Evolutionary conservation across 345 rosid genomes (phyloP), one percentile per base, ranked within the genome.

Genomic region (Lepidium africanum): DNA sequence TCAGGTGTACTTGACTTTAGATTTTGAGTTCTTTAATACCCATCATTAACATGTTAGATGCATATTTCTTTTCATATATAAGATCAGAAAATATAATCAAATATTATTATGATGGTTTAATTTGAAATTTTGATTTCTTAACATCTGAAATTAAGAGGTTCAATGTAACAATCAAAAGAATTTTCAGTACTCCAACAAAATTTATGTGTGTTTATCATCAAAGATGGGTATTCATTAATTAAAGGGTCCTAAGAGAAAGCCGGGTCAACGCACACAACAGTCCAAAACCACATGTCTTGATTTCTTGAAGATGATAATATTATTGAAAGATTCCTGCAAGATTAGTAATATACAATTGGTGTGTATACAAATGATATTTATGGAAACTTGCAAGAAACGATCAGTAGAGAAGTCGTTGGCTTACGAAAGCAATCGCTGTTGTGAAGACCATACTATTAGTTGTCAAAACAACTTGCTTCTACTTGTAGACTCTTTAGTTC

Each of bases 301-400:
- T 66, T n/a, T 65, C 72, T 19, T 36, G 54, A 48, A 65, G 72
- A 65, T 13, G 67, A 66, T 66, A 65, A 59, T 35, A 42, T 35
- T 14, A 49, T 36, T 9, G 51, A 35, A 66, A 35, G 41, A 65
- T 57, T 65, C 59, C 53, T 40, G 38, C 60, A 21, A 46, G 9
- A 47, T 9, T 14, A 14, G 25, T 16, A 23, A 54, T 14, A 63
- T 36, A n/a, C 14, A 47, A 30, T 56, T 47, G 14, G 10, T 43
- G 0, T 32, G 52, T 12, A 62, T 43, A 35, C 8, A 25, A 15
- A 5, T 56, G 58, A 15, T 57, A 73, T 65, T 49, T 58, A 33
- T 65, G 66, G 72, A 58, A 49, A 42, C 72, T 66, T 73, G 56
- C 77, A 73, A 59, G 77, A 65, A 73, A 73, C 41, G 19, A 59